These are phyloP conservation scores for Penicillium paradoxum DNA, from an alignment of 495 filamentous ascomycete genomes.

Conservation along the genomic window DNA sequence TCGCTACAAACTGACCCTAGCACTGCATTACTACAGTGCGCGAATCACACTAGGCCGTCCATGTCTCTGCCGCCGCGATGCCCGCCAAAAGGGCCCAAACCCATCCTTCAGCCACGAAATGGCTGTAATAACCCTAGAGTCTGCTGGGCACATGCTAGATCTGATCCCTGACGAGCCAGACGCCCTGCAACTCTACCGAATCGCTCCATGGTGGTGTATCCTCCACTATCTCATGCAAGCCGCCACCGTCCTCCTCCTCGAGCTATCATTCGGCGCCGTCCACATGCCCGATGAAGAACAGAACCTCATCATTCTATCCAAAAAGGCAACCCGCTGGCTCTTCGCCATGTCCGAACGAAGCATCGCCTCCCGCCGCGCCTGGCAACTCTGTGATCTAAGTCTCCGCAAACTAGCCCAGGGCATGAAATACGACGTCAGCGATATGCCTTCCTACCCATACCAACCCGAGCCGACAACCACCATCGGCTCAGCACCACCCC, in stretches of 20 bases:
- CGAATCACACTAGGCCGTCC: constrained; percentile 59
- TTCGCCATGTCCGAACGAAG: constrained; percentile 49
- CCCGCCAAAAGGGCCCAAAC: constrained; percentile 29
- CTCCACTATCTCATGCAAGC: constrained; percentile 65
- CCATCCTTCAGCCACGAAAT: constrained; percentile 51
- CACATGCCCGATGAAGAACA: constrained; percentile 51
- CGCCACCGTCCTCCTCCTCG: constrained; percentile 55
- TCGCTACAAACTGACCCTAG: constrained; percentile 44
- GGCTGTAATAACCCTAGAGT: constrained; percentile 50
- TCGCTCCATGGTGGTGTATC: constrained; percentile 61
- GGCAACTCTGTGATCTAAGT: constrained; percentile 49
- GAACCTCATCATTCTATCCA: constrained; percentile 43
- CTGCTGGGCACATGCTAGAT: constrained; percentile 49
- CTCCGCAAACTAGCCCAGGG: constrained; percentile 37
- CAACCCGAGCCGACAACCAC: constrained; percentile 16
- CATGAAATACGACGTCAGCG: constrained; percentile 39
- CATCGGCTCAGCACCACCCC: not conserved
- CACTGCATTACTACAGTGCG: constrained; percentile 56
- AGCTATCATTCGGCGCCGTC: constrained; percentile 52
- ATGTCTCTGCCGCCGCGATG: constrained; percentile 58
- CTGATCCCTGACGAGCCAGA: constrained; percentile 48
- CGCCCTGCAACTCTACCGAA: constrained; percentile 46
- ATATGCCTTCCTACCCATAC: constrained; percentile 31
- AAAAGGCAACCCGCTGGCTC: constrained; percentile 54
- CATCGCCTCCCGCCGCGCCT: constrained; percentile 52